These are phyloP conservation scores for Termitomyces sp. DNA, from an alignment of 768 basidiomycete genomes.

Conservation along the genomic window DNA sequence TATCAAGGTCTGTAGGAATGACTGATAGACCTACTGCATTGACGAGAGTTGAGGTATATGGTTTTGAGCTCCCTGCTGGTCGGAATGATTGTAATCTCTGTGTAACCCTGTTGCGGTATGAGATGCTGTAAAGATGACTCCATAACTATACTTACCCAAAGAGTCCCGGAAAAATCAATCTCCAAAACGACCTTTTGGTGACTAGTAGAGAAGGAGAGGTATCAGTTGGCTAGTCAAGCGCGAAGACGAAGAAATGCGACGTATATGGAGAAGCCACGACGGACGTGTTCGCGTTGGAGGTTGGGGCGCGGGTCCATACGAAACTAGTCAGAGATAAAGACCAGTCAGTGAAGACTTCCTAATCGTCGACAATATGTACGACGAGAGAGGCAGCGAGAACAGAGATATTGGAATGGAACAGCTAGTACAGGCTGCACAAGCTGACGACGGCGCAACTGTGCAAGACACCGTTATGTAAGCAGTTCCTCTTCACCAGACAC, in stretches of 20 bases:
- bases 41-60: slow-evolving; percentile 84
- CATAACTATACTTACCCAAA: slow-evolving; percentile 57
- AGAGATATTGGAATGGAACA: slow-evolving; percentile 10
- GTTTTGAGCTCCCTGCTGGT: slow-evolving; percentile 75
- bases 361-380: slow-evolving; percentile 9
- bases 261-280: slow-evolving; percentile 90
- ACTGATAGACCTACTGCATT: slow-evolving; percentile 62
- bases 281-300: slow-evolving; percentile 75
- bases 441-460: slow-evolving; percentile 12
- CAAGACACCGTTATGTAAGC: slow-evolving; percentile 30
- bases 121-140: slow-evolving; percentile 11
- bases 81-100: slow-evolving; percentile 87
- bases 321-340: slow-evolving; percentile 16
- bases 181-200: slow-evolving; percentile 96
- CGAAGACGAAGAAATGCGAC: slow-evolving; percentile 38
- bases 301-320: slow-evolving; percentile 47
- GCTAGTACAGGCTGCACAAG: slow-evolving; percentile 10
- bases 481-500: slow-evolving; percentile 17
- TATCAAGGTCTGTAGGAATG: neutral
- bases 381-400: slow-evolving; percentile 5
- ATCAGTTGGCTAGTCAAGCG: slow-evolving; percentile 33
- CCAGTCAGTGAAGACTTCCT: slow-evolving; percentile 24
- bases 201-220: slow-evolving; percentile 64
- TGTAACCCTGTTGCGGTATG: slow-evolving; percentile 68
- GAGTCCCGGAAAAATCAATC: slow-evolving; percentile 84